Evolutionary conservation across 495 filamentous ascomycete species (phyloP).

Genomic region (Lophiostoma macrostomum): DNA sequence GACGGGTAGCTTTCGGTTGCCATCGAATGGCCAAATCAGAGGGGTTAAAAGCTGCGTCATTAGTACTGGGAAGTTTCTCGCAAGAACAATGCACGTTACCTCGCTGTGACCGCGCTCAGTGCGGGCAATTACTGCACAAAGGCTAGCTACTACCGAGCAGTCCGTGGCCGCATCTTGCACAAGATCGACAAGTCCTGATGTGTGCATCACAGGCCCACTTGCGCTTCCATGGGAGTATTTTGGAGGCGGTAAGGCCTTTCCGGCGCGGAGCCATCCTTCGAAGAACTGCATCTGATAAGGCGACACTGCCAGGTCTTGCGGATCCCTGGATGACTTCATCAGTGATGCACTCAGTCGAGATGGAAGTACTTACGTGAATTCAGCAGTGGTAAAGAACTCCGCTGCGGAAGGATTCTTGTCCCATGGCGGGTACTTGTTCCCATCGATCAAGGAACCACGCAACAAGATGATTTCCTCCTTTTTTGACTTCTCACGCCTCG

Average conservation of each 20-base stretch:
- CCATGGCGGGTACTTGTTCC: slow-evolving; percentile 82
- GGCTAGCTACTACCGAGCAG: slow-evolving; percentile 93
- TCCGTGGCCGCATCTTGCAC: slow-evolving; percentile 93
- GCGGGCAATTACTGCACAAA: slow-evolving; percentile 77
- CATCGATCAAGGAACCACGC: slow-evolving; percentile 73
- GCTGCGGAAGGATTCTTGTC: slow-evolving; percentile 50
- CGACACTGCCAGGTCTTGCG: slow-evolving; percentile 66
- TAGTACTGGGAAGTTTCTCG: slow-evolving; percentile 18
- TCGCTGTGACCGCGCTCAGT: slow-evolving; percentile 57
- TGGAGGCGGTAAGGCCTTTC: slow-evolving; percentile 49
- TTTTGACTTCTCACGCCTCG: slow-evolving; percentile 61
- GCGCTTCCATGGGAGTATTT: slow-evolving; percentile 31
- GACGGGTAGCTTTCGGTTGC: slow-evolving; percentile 50
- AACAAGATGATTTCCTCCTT: slow-evolving; percentile 77
- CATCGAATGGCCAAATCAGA: slow-evolving; percentile 71
- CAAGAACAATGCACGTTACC: slow-evolving; percentile 45
- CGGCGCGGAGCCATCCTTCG: slow-evolving; percentile 75
- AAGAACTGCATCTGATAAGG: slow-evolving; percentile 66
- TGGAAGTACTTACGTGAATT: slow-evolving; percentile 53
- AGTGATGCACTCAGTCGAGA: not conserved
- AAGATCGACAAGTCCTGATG: slow-evolving; percentile 62
- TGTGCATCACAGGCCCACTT: slow-evolving; percentile 52
- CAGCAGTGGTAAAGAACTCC: slow-evolving; percentile 51
- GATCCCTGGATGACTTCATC: slow-evolving; percentile 59
- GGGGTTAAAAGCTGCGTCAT: slow-evolving; percentile 57